Evolutionary conservation across 2,329 filamentous ascomycete species (phyloP).

Genomic region (Aureobasidium sp.): DNA sequence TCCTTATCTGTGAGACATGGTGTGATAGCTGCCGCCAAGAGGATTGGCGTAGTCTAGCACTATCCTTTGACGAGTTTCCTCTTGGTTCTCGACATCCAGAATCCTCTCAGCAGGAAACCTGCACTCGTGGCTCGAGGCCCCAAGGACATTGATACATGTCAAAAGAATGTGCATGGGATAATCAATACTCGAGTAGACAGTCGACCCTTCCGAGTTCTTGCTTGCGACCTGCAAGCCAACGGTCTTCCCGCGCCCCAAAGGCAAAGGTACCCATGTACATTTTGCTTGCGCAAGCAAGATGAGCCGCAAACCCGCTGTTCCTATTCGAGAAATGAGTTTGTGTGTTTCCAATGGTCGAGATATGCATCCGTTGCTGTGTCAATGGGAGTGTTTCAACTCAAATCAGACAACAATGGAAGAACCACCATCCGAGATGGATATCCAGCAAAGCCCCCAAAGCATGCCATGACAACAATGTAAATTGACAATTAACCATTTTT

Average conservation of each 20-base stretch:
- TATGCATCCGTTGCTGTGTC: constrained; percentile 2
- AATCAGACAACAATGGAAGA: neutral
- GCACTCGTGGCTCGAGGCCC: neutral
- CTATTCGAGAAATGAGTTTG: constrained; percentile 3
- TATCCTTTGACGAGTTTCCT: neutral
- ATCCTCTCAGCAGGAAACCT: neutral
- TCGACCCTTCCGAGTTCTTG: neutral
- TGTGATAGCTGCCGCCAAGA: constrained; percentile 1
- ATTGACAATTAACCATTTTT: neutral
- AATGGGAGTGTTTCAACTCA: neutral
- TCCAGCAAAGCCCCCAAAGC: neutral
- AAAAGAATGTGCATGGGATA: neutral
- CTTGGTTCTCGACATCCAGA: neutral
- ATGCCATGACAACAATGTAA: neutral
- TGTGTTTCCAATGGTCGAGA: neutral
- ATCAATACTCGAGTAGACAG: neutral
- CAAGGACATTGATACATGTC: neutral
- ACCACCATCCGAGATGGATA: neutral
- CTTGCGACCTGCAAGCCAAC: neutral
- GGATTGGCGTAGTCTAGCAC: neutral
- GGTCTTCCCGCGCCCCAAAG: neutral
- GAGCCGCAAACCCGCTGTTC: neutral
- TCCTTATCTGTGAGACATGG: constrained; percentile 2
- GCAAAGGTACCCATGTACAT: neutral
- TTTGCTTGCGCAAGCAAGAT: neutral